These are phyloP conservation scores for Orbilia brochopaga DNA, from an alignment of 2,329 filamentous ascomycete genomes.

Conservation along the genomic window DNA sequence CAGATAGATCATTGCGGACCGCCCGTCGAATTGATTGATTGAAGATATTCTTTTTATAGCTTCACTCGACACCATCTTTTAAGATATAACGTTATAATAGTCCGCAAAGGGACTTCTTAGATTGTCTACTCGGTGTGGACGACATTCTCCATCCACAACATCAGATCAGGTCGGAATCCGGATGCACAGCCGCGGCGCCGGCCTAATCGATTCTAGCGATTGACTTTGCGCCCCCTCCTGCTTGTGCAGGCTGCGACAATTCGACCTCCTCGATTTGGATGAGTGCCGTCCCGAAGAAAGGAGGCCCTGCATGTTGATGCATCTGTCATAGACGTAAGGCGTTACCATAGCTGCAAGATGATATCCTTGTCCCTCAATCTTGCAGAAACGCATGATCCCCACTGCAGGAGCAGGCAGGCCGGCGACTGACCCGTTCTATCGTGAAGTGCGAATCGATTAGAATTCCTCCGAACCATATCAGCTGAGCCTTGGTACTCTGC, in stretches of 20 bases:
- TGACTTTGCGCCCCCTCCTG: constrained; percentile 1
- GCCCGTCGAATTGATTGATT: constrained; percentile 7
- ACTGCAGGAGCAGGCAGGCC: constrained; percentile 12
- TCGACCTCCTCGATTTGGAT: constrained; percentile 46
- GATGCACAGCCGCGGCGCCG: not conserved
- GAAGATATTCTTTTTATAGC: constrained; percentile 44
- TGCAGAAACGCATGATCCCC: constrained; percentile 12
- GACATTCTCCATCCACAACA: too few relatives aligned
- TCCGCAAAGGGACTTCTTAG: constrained; percentile 20
- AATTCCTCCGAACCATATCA: constrained; percentile 18
- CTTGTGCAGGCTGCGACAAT: constrained; percentile 26
- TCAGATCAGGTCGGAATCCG: not conserved
- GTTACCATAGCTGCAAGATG: constrained; percentile 1
- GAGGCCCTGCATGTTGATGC: constrained; percentile 19
- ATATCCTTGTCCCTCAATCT: constrained; percentile 6
- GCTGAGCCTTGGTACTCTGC: constrained; percentile 40
- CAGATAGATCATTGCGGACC: constrained; percentile 29
- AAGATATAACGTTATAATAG: not conserved
- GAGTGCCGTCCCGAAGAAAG: constrained; percentile 20
- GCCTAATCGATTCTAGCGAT: constrained; percentile 26
- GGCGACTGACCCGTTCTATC: constrained; percentile 19
- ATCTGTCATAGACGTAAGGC: constrained; percentile 41
- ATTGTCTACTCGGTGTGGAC: too few relatives aligned
- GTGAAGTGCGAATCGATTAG: constrained; percentile 33
- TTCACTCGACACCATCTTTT: not conserved